Evolutionary conservation across 371 early-diverging fungal species (phyloP).

Genomic region (Apophysomyces ossiformis): DNA sequence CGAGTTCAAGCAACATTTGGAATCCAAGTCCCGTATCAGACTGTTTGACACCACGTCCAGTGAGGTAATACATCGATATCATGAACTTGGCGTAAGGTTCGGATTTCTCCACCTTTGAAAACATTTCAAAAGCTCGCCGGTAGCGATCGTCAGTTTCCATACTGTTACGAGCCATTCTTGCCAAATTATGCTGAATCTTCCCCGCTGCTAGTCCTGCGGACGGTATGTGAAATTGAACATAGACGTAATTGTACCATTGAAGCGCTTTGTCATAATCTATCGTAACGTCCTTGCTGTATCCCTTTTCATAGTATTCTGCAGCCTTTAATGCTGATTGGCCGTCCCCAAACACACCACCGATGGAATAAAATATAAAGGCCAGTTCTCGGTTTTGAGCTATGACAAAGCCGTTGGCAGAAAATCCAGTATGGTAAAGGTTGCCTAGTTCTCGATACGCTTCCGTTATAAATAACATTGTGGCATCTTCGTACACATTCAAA

Average conservation of each 20-base stretch:
- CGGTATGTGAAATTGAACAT: neutral
- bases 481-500: neutral
- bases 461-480: neutral
- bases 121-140: conserved; percentile 19
- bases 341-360: neutral
- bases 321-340: neutral
- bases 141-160: neutral
- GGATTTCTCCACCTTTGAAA: neutral
- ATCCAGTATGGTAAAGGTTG: neutral
- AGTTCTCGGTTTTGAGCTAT: conserved; percentile 19
- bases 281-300: neutral
- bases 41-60: conserved; percentile 22
- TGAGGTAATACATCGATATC: conserved; percentile 30
- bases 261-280: conserved; percentile 13
- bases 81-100: conserved; percentile 23
- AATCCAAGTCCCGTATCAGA: conserved; percentile 19
- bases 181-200: conserved; percentile 21
- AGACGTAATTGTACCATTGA: neutral
- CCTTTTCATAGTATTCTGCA: conserved; percentile 20
- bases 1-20: conserved; percentile 17
- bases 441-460: neutral
- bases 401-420: neutral
- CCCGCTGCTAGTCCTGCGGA: conserved; percentile 18
- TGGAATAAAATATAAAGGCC: conserved; percentile 17
- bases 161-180: neutral